phyloP scores from a whole-genome alignment of 2,329 filamentous ascomycete genomes.

The Aspergillus uvarum region DNA sequence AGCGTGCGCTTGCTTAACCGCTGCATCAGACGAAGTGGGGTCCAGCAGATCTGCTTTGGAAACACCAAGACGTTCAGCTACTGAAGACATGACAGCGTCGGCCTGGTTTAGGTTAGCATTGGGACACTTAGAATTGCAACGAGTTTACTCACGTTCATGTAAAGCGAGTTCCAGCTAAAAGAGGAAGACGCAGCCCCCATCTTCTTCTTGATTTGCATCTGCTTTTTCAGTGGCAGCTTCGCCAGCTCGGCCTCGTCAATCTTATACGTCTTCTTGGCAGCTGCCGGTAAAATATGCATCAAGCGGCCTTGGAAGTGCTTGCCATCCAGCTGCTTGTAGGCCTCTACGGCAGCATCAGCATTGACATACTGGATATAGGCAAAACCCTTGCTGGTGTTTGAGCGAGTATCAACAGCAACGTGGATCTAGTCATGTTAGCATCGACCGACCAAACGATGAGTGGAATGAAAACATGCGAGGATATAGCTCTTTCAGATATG shows the following conservation, averaged over 20 bases:
- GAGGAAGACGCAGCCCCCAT: constrained; percentile 72
- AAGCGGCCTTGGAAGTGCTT: constrained; percentile 89
- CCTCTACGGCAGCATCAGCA: constrained; percentile 70
- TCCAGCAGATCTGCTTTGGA: constrained; percentile 90
- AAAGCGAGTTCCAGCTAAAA: constrained; percentile 99
- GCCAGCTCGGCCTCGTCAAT: constrained; percentile 87
- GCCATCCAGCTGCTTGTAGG: constrained; percentile 77
- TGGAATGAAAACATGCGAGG: constrained; percentile 21
- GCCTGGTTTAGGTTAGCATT: constrained; percentile 39
- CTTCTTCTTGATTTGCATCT: constrained; percentile 84
- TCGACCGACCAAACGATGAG: constrained; percentile 24
- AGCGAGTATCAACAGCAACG: constrained; percentile 69
- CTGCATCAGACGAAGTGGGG: constrained; percentile 91
- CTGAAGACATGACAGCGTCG: constrained; percentile 87
- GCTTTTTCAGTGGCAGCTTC: constrained; percentile 90
- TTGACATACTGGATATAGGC: constrained; percentile 79
- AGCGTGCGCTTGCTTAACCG: constrained; percentile 93
- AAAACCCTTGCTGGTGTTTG: constrained; percentile 81
- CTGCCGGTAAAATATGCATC: constrained; percentile 82
- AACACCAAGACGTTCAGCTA: constrained; percentile 81
- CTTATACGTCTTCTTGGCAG: constrained; percentile 75
- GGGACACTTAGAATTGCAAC: not conserved
- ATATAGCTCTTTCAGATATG: constrained; percentile 66
- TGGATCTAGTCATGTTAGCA: constrained; percentile 70
- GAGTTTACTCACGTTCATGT: constrained; percentile 73